Percentiles rank a stretch among this genome's conserved stretches.
phyloP scores from a whole-genome alignment of 2,329 filamentous ascomycete genomes.

The Stylonectria norvegica region DNA sequence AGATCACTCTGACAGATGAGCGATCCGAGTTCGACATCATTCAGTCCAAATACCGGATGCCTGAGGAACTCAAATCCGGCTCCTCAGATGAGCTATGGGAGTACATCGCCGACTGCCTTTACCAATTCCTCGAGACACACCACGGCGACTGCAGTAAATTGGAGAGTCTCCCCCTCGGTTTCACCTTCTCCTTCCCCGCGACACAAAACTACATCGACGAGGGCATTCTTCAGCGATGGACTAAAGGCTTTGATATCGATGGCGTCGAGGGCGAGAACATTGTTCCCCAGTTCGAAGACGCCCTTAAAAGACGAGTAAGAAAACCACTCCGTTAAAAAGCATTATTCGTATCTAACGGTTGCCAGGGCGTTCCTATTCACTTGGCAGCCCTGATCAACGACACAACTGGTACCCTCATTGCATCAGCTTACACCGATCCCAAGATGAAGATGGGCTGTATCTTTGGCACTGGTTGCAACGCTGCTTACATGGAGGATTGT shows the following conservation, averaged over 20 bases:
- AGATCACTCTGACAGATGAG: slow-evolving; percentile 82
- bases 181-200: slow-evolving; percentile 94
- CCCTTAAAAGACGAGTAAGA: slow-evolving; percentile 57
- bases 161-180: slow-evolving; percentile 73
- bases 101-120: slow-evolving; percentile 87
- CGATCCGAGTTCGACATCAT: slow-evolving; percentile 92
- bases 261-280: slow-evolving; percentile 90
- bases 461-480: slow-evolving; percentile 97
- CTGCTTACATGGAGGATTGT: slow-evolving; percentile 93
- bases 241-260: slow-evolving; percentile 92
- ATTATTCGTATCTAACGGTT: slow-evolving; percentile 9
- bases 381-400: slow-evolving; percentile 94
- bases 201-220: slow-evolving; percentile 93
- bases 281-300: slow-evolving; percentile 80
- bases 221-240: slow-evolving; percentile 91
- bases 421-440: slow-evolving; percentile 92
- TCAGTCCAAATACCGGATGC: slow-evolving; percentile 94
- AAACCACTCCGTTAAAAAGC: not conserved
- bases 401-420: slow-evolving; percentile 94
- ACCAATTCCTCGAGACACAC: slow-evolving; percentile 86
- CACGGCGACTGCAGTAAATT: slow-evolving; percentile 64
- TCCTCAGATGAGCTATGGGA: slow-evolving; percentile 86
- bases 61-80: slow-evolving; percentile 85
- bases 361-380: slow-evolving; percentile 82
- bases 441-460: slow-evolving; percentile 96